phyloP scores from a whole-genome alignment of 78 protist species.

The Anaeramoeba ignava region DNA sequence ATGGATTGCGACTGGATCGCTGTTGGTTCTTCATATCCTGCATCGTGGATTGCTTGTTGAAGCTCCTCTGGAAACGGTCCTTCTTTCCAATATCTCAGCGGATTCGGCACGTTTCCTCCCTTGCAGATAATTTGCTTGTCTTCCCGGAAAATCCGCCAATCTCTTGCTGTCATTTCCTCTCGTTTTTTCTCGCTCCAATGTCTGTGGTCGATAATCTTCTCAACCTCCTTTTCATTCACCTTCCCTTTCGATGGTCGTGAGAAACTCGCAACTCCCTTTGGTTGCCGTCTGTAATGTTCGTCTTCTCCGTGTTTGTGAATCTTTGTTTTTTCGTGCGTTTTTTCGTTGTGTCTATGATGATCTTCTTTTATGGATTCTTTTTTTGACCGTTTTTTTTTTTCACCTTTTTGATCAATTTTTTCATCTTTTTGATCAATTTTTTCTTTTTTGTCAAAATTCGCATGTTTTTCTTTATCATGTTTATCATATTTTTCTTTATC shows the following conservation, averaged over 20 bases:
- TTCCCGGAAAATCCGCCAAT: constrained; percentile 89
- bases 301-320: too few relatives aligned
- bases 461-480: not conserved
- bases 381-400: not conserved
- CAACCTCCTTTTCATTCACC: too few relatives aligned
- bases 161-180: constrained; percentile 76
- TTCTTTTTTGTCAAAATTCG: not conserved
- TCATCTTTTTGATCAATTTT: not conserved
- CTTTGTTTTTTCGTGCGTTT: too few relatives aligned
- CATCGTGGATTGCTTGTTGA: constrained; percentile 26
- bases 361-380: not conserved
- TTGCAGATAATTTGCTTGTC: constrained; percentile 67
- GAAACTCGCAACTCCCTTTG: too few relatives aligned
- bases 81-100: constrained; percentile 46
- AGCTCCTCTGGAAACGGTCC: constrained; percentile 25
- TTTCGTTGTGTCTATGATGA: not conserved
- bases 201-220: too few relatives aligned
- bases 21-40: constrained; percentile 59
- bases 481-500: not conserved
- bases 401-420: not conserved
- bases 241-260: too few relatives aligned
- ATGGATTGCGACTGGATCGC: constrained; percentile 70
- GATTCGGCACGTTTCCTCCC: constrained; percentile 41
- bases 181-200: constrained; percentile 81
- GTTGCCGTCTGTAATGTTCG: too few relatives aligned